Percentiles rank a stretch among this genome's conserved stretches.
These are phyloP conservation scores for Chlorencoelia australis DNA, from an alignment of 2,329 filamentous ascomycete genomes.

Conservation along the genomic window DNA sequence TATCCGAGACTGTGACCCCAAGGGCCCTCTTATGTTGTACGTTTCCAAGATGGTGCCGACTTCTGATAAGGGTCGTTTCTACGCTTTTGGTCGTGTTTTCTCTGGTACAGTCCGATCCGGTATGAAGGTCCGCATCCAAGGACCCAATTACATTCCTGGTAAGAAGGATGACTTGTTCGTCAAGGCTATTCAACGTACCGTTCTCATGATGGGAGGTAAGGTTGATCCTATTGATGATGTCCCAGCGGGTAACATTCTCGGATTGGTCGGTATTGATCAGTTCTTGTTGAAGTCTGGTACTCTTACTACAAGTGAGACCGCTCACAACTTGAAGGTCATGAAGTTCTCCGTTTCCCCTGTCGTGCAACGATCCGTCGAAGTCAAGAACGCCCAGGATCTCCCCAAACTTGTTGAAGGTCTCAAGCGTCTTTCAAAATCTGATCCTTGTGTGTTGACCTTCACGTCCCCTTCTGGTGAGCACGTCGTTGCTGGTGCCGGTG, in stretches of 20 bases:
- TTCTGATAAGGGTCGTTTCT: slow-evolving; percentile 99
- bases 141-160: slow-evolving; percentile 94
- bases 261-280: slow-evolving; percentile 98
- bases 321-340: slow-evolving; percentile 99
- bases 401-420: slow-evolving; percentile 99
- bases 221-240: slow-evolving; percentile 98
- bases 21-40: slow-evolving; percentile 99
- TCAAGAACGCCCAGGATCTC: slow-evolving; percentile 99
- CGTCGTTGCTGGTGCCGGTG: slow-evolving; percentile 97
- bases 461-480: slow-evolving; percentile 95
- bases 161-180: slow-evolving; percentile 99
- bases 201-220: slow-evolving; percentile 99
- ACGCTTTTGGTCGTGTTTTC: slow-evolving; percentile 99
- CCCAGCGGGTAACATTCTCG: slow-evolving; percentile 98
- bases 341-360: slow-evolving; percentile 99
- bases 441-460: slow-evolving; percentile 90
- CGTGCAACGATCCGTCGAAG: slow-evolving; percentile 95
- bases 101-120: slow-evolving; percentile 94
- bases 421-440: slow-evolving; percentile 99
- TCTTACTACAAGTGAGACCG: slow-evolving; percentile 90
- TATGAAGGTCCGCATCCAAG: slow-evolving; percentile 99
- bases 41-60: slow-evolving; percentile 99
- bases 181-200: slow-evolving; percentile 99
- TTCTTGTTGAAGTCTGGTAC: slow-evolving; percentile 99
- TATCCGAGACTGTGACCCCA: slow-evolving; percentile 97